These are phyloP conservation scores for Paraglomus occultum DNA, from an alignment of 192 early-diverging fungal species.

Conservation along the genomic window DNA sequence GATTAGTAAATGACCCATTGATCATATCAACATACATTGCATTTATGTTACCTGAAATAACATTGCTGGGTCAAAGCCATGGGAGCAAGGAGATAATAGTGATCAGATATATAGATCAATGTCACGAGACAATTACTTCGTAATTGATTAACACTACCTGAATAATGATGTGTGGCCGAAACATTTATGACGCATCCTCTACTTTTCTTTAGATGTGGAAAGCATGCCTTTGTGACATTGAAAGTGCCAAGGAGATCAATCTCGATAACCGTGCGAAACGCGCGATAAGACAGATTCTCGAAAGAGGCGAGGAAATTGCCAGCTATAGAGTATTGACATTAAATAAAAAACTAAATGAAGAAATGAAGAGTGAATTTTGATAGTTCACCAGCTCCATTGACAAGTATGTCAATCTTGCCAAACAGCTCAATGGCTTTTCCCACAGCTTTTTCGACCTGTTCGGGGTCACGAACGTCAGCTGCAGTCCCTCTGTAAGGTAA, in stretches of 20 bases:
- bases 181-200: conserved; percentile 70
- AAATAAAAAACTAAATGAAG: conserved; percentile 34
- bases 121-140: no score
- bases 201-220: conserved; percentile 64
- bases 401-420: conserved; percentile 66
- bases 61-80: conserved; percentile 36
- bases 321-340: conserved; percentile 33
- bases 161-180: conserved; percentile 65
- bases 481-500: conserved; percentile 41
- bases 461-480: conserved; percentile 63
- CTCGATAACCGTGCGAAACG: conserved; percentile 67
- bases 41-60: conserved; percentile 33
- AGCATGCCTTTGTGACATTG: conserved; percentile 69
- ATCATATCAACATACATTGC: background rate
- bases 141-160: no score
- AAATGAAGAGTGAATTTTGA: conserved; percentile 43
- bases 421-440: conserved; percentile 57
- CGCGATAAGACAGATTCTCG: conserved; percentile 64
- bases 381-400: conserved; percentile 37
- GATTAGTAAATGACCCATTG: background rate
- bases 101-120: conserved; percentile 36
- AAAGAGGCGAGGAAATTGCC: conserved; percentile 74
- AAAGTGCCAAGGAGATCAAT: conserved; percentile 73
- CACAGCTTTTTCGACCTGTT: conserved; percentile 57
- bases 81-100: conserved; percentile 42